These are phyloP conservation scores for Zygoascus biomembranicola DNA, from an alignment of 805 yeast species.

Conservation along the genomic window DNA sequence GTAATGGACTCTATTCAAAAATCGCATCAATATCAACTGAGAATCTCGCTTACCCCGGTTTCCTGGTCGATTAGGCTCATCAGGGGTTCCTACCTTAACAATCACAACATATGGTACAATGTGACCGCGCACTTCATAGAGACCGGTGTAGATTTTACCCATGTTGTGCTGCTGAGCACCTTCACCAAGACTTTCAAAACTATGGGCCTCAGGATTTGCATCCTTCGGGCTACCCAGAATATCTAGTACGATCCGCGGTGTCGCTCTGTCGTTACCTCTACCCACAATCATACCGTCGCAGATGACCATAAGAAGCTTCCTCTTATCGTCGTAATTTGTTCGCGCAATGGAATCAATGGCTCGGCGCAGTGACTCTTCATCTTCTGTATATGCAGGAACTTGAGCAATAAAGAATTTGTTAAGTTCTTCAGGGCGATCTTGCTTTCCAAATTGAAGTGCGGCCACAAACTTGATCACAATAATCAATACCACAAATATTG, in stretches of 20 bases:
- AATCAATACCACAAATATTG: conserved; percentile 31
- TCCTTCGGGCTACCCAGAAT: conserved; percentile 46
- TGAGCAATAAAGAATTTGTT: conserved; percentile 35
- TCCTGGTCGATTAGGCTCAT: conserved; percentile 50
- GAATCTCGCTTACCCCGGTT: conserved; percentile 62
- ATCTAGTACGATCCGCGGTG: conserved; percentile 49
- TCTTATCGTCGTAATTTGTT: conserved; percentile 50
- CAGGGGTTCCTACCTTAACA: conserved; percentile 55
- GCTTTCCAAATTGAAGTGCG: conserved; percentile 32
- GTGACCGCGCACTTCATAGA: conserved; percentile 48
- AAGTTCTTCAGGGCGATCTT: conserved; percentile 30
- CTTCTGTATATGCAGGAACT: conserved; percentile 57
- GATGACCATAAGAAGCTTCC: conserved; percentile 46
- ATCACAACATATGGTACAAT: conserved; percentile 48
- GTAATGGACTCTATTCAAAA: conserved; percentile 52
- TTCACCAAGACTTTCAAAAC: conserved; percentile 52
- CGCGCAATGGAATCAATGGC: conserved; percentile 54
- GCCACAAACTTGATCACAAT: conserved; percentile 33
- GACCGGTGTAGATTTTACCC: conserved; percentile 54
- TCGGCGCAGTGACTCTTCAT: conserved; percentile 44
- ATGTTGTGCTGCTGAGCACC: conserved; percentile 55
- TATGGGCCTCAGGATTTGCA: conserved; percentile 44
- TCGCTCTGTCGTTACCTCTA: conserved; percentile 49
- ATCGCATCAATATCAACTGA: conserved; percentile 52
- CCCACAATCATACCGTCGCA: conserved; percentile 60